Base-by-base conservation (phyloP, 176 grass and related monocot genomes). In the Puya raimondii region DNA sequence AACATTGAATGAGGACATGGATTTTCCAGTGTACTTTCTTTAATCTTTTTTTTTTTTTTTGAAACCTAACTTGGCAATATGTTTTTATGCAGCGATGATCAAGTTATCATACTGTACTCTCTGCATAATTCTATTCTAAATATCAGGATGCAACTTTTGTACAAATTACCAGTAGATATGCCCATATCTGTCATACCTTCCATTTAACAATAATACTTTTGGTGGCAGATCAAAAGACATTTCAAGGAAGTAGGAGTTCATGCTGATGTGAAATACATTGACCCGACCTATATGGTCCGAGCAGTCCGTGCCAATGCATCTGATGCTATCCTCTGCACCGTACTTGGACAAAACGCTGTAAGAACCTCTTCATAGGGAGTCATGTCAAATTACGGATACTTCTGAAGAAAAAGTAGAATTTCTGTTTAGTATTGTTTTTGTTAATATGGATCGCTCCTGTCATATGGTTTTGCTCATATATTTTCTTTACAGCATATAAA, bases 281-380 rank as follows among this genome's bases (percentile, higher is more conserved):
- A 99, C 79, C 94, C 94, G 11, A 99, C 89, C 3, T 99, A 93
- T 53, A 99, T 93, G 89, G 80, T 99, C n/a, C 87, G 94, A 16
- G 94, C 89, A 0, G 72, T 90, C 25, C 86, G 94, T 58, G 94
- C 94, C 63, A 99, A 99, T 58, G 94, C 94, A 67, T 93, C 94
- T 25, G 94, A 99, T 51, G 94, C 94, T 23, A 93, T 99, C 69
- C 86, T 99, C 50, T 99, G 94, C 89, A 93, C 94, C 1, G 87
- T 99, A 22, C 94, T 99, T 15, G 94, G 94, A 63, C 94, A 99
- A 74, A 99, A 99, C 18, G 89, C 89, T 63, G 89, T 99, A 99
- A 77, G 82, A 53, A 61, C 64, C 47, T 52, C n/a, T 21, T 61
- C 22, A 66, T n/a, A 48, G 16, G 12, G 26, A 25, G 25, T 56